Evolutionary conservation across 1,284 basidiomycete genomes (phyloP), one percentile per base, ranked within the genome.

Genomic region (Trichosporon sp.): DNA sequence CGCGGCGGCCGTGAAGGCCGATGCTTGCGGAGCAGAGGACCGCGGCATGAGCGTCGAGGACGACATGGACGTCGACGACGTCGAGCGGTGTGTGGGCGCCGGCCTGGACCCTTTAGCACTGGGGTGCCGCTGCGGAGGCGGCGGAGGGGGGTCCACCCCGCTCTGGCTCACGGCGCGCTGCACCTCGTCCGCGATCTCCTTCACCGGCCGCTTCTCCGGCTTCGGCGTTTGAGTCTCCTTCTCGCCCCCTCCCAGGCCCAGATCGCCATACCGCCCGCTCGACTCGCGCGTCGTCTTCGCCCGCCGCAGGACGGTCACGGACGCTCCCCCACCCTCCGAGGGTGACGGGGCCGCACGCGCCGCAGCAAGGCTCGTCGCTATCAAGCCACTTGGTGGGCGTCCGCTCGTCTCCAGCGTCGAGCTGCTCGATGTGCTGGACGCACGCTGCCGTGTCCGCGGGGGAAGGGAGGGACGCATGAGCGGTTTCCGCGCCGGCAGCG

Each of bases 391-490:
- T 7, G 70, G 61, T 31, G 61, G 56, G 2, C 60, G 32, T 9
- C 23, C 61, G n/a, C 63, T 65, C 1, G 69, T 70, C 27, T 67
- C 67, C 34, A 65, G 66, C 2, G 65, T 62, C n/a, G 60, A 64
- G 11, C 65, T 29, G 49, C 49, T 49, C 5, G 16, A n/a, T 4
- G 49, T 54, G 49, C 49, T 54, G 9, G 49, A 54, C 14, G 49
- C 49, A 6, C 49, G 27, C 49, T 54, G 49, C 10, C 49, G 9
- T 8, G 27, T 14, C 14, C 57, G 40, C 1, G 60, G 56, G 13
- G 65, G 56, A 1, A 56, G 52, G 4, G 59, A 37, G 1, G 69
- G 58, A 1, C 63, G 49, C 8, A 68, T 29, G 27, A 62, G 63
- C 1, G 64, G 62, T 44, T 69, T 68, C 23, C 68, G 64, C 0